A percentile compares a stretch with the other conserved stretches of the same genome.
These are phyloP conservation scores for Aspergillus aculeatinus DNA, from an alignment of 2,329 filamentous ascomycete species.

Conservation along the genomic window DNA sequence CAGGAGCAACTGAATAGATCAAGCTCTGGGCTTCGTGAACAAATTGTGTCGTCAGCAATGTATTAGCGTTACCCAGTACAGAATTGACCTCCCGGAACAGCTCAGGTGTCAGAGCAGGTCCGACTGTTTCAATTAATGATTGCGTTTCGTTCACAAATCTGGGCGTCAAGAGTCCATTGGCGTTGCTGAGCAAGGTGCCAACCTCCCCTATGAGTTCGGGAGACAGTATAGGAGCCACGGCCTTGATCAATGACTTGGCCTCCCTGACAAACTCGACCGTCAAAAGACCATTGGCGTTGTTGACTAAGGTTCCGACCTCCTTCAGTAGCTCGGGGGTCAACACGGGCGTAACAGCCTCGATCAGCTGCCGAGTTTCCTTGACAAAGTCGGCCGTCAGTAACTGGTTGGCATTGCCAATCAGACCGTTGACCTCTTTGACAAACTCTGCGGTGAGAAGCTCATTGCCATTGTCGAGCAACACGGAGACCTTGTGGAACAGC, in stretches of 20 bases:
- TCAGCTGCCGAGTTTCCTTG: slow-evolving; percentile 27
- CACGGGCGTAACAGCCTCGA: slow-evolving; percentile 27
- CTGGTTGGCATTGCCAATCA: slow-evolving; percentile 30
- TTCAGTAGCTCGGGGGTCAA: slow-evolving; percentile 28
- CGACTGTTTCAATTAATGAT: slow-evolving; percentile 22
- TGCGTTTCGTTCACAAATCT: slow-evolving; percentile 30
- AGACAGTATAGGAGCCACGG: slow-evolving; percentile 19
- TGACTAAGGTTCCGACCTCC: slow-evolving; percentile 19
- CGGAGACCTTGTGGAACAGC: slow-evolving; percentile 17
- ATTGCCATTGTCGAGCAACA: slow-evolving; percentile 21
- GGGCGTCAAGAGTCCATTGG: slow-evolving; percentile 32
- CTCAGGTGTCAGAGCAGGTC: slow-evolving; percentile 25
- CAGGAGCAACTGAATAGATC: slow-evolving; percentile 21
- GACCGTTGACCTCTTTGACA: slow-evolving; percentile 31
- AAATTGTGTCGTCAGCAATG: slow-evolving; percentile 33
- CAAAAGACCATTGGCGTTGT: slow-evolving; percentile 31
- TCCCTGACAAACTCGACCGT: slow-evolving; percentile 31
- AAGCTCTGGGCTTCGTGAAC: slow-evolving; percentile 26
- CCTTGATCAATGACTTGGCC: slow-evolving; percentile 21
- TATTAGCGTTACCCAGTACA: slow-evolving; percentile 27
- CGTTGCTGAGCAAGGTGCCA: slow-evolving; percentile 21
- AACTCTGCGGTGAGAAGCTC: slow-evolving; percentile 22
- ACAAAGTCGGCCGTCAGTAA: slow-evolving; percentile 28
- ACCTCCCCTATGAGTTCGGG: slow-evolving; percentile 22
- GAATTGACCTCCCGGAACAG: slow-evolving; percentile 26